Evolutionary conservation across 495 filamentous ascomycete species (phyloP).

Genomic region (Acidiella bohemica): DNA sequence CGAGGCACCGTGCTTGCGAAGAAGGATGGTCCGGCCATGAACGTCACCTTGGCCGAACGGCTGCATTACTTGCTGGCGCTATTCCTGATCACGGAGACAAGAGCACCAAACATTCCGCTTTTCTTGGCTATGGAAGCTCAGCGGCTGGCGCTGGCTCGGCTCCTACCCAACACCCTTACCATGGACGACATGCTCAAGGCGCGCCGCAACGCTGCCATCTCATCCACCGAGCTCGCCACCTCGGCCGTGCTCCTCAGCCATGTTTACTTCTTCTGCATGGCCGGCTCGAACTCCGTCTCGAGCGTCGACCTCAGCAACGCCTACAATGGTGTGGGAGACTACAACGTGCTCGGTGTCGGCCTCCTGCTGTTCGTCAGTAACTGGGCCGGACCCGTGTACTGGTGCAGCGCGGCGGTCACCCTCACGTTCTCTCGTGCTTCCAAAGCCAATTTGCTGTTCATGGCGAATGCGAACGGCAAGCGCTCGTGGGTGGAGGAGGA

Average conservation of each 20-base stretch:
- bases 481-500: constrained; percentile 16
- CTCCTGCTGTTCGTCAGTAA: constrained; percentile 74
- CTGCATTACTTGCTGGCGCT: constrained; percentile 60
- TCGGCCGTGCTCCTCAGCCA: constrained; percentile 25
- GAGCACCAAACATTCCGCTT: constrained; percentile 68
- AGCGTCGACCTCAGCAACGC: constrained; percentile 45
- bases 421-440: constrained; percentile 34
- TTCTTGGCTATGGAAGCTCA: constrained; percentile 57
- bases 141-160: background rate
- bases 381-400: constrained; percentile 87
- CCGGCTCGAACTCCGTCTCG: constrained; percentile 84
- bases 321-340: constrained; percentile 37
- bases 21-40: background rate
- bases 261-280: constrained; percentile 75
- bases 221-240: constrained; percentile 18
- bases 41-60: constrained; percentile 20
- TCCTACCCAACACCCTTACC: background rate
- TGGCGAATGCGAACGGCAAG: background rate
- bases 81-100: constrained; percentile 76
- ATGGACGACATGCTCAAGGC: background rate
- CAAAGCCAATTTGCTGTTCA: background rate
- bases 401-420: constrained; percentile 40
- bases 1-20: background rate
- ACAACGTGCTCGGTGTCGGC: constrained; percentile 49
- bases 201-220: constrained; percentile 10